Conservation (phyloP, 192 early-diverging fungal species). For the Podila epicladia region DNA sequence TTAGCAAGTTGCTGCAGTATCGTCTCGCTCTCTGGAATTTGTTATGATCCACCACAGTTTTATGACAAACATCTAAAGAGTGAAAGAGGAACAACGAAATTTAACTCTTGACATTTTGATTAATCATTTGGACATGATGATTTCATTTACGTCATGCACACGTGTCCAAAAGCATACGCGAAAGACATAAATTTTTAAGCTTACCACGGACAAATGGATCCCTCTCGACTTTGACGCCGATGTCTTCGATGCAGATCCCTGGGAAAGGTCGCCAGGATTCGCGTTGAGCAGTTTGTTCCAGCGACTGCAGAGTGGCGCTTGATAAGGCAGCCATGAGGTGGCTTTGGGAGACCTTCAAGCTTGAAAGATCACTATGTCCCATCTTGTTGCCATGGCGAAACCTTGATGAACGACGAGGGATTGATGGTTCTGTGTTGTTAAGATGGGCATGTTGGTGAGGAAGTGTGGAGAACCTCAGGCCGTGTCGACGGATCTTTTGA, state of each 20-base stretch:
- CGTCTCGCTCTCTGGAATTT: conserved; percentile 1
- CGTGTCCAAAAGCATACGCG: no score
- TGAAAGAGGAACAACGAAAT: neutral
- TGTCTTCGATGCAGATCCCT: neutral
- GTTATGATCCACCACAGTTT: neutral
- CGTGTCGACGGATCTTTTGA: neutral
- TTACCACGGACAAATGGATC: neutral
- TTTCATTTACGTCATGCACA: no score
- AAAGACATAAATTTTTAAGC: neutral
- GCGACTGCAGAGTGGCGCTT: neutral
- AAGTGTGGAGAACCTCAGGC: neutral
- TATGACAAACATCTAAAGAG: neutral
- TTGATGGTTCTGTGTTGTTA: neutral
- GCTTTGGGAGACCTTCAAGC: neutral
- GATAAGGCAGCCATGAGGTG: neutral
- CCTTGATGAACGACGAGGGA: neutral
- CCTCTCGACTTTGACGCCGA: neutral
- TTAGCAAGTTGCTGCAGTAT: neutral
- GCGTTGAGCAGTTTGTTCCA: neutral
- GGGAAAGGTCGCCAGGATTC: neutral
- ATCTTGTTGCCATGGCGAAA: no score
- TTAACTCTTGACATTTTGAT: no score
- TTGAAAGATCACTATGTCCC: no score
- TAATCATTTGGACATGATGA: neutral
- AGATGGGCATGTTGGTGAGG: neutral